Conservation (phyloP, 2,329 filamentous ascomycete species). For the Phaeosphaeriaceae sp. region DNA sequence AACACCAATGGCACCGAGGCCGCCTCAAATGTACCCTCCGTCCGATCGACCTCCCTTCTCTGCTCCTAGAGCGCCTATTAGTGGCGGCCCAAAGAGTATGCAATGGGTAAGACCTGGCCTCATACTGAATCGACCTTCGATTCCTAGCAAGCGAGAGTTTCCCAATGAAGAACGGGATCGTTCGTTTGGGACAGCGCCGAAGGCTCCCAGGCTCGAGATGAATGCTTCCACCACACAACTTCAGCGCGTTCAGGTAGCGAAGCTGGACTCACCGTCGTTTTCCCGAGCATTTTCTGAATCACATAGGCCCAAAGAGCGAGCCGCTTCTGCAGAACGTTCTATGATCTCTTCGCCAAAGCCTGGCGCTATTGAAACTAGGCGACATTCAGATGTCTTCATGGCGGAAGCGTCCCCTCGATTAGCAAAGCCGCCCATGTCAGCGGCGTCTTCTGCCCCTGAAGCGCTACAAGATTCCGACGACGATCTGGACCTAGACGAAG, state of each 20-base stretch:
- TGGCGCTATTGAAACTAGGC: conserved; percentile 36
- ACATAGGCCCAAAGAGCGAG: conserved; percentile 26
- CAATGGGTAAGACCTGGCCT: conserved; percentile 54
- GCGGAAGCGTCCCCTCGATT: conserved; percentile 37
- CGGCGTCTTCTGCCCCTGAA: conserved; percentile 40
- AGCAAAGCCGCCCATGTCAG: conserved; percentile 36
- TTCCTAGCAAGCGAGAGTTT: conserved; percentile 56
- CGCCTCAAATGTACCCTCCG: conserved; percentile 38
- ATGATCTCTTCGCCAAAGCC: conserved; percentile 32
- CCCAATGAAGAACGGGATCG: conserved; percentile 52
- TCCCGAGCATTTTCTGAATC: conserved; percentile 22
- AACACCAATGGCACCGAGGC: conserved; percentile 36
- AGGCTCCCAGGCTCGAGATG: conserved; percentile 44
- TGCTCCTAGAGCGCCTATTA: conserved; percentile 40
- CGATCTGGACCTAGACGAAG: conserved; percentile 55
- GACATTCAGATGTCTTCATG: conserved; percentile 45
- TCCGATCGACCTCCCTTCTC: conserved; percentile 37
- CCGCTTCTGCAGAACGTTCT: conserved; percentile 30
- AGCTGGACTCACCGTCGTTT: conserved; percentile 30
- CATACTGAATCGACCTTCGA: conserved; percentile 36
- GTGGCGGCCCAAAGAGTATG: conserved; percentile 42
- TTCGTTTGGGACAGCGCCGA: conserved; percentile 37
- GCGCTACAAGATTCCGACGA: conserved; percentile 53
- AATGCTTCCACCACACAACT: conserved; percentile 22
- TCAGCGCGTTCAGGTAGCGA: conserved; percentile 28